Base-by-base conservation (phyloP, 2,329 filamentous ascomycete genomes). In the Zasmidium angulare region DNA sequence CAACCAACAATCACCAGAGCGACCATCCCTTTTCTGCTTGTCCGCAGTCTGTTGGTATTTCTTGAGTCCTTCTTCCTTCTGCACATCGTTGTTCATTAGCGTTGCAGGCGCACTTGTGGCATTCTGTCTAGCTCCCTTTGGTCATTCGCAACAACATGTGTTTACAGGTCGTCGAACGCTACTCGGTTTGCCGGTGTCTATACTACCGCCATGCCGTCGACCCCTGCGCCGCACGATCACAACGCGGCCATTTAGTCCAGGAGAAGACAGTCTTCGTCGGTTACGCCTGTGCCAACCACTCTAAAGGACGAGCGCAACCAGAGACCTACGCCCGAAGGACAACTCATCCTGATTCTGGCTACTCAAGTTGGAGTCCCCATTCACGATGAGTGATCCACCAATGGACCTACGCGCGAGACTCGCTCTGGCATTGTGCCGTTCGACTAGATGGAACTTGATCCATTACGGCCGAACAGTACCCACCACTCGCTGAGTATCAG, bases 161-260 rank as follows among this genome's bases (percentile, higher is more conserved):
- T 72, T 93, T 91, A 72, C 90, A 93, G 78, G 78, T 96, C 63
- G 81, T 93, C 69, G 92, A 96, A 76, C 83, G 90, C 60, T 96
- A 92, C 80, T 87, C 91, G 56, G 90, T 89, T 57, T 96, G 92
- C 82, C 85, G 87, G 64, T 96, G 92, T 77, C 82, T 93, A 68
- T 96, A 96, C 81, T 91, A 93, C 80, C 84, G 88, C 71, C 93
- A 96, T 74, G 87, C 90, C 50, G 83, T 96, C 68, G 92, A 96
- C 71, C 89, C 89, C 61, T 96, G 92, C 73, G 81, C 86, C 51
- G 81, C 85, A 36, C 91, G 91, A 72, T 89, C 89, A 61, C 86
- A 89, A 60, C 84, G 85, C 52, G 88, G 88, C 50, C 92, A 96
- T 71, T 69, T 70, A 49, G 79, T 93, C 58, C 85, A 91, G 66